These are phyloP conservation scores for Aspergillus affinis DNA, from an alignment of 495 filamentous ascomycete genomes.

Conservation along the genomic window DNA sequence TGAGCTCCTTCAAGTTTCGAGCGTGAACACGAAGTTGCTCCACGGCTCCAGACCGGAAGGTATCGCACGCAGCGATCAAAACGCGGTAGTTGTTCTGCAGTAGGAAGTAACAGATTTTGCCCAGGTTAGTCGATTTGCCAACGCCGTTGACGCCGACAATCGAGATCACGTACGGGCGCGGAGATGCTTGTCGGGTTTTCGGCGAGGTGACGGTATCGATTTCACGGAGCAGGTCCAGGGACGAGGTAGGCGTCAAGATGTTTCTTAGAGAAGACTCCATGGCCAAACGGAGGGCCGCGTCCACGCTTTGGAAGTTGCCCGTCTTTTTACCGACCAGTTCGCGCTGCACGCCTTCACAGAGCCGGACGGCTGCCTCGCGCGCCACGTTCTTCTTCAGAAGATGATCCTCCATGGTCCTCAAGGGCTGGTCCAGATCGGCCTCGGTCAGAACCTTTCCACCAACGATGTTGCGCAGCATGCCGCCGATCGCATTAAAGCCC, in stretches of 20 bases:
- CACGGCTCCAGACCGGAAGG: slow-evolving; percentile 95
- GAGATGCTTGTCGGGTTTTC: slow-evolving; percentile 45
- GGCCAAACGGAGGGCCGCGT: slow-evolving; percentile 74
- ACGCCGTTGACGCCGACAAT: slow-evolving; percentile 98
- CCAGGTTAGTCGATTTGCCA: slow-evolving; percentile 94
- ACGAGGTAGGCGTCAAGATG: slow-evolving; percentile 93
- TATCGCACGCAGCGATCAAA: slow-evolving; percentile 94
- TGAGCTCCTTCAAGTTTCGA: slow-evolving; percentile 83
- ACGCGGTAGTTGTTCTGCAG: slow-evolving; percentile 95
- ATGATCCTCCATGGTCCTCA: slow-evolving; percentile 96
- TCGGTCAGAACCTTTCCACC: slow-evolving; percentile 90
- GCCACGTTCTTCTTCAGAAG: slow-evolving; percentile 95
- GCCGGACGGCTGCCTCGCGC: slow-evolving; percentile 84
- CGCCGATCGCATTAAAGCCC: slow-evolving; percentile 73
- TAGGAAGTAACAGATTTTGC: slow-evolving; percentile 96
- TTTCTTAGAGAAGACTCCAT: slow-evolving; percentile 90
- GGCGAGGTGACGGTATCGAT: slow-evolving; percentile 77
- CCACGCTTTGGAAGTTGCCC: slow-evolving; percentile 87
- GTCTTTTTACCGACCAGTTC: slow-evolving; percentile 91
- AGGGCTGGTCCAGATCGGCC: slow-evolving; percentile 81
- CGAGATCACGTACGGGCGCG: slow-evolving; percentile 90
- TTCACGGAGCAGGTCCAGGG: slow-evolving; percentile 89
- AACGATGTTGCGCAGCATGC: slow-evolving; percentile 89
- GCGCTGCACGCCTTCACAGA: slow-evolving; percentile 87
- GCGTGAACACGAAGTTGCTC: slow-evolving; percentile 96